Percentiles rank a stretch among this genome's conserved stretches.
These are phyloP conservation scores for Brassica nigra DNA, from an alignment of 345 rosid genomes.

Conservation along the genomic window DNA sequence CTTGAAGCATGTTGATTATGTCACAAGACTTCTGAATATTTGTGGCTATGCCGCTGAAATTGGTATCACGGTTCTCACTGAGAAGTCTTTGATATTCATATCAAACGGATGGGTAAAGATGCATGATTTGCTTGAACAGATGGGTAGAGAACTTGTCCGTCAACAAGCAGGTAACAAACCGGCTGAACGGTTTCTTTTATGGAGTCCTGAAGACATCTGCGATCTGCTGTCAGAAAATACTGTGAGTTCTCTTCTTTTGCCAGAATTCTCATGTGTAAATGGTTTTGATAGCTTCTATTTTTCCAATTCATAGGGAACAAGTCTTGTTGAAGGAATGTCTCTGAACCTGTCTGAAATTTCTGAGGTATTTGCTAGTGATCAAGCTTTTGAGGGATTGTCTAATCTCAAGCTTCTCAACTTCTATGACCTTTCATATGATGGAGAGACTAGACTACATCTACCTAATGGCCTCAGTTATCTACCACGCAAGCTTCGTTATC, in stretches of 20 bases:
- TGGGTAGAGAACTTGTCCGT: background rate
- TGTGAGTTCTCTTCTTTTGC: background rate
- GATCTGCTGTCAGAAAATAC: slow-evolving; percentile 31
- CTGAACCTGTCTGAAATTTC: slow-evolving; percentile 21
- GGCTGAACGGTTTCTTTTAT: slow-evolving; percentile 32
- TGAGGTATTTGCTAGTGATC: slow-evolving; percentile 1
- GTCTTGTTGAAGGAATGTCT: slow-evolving; percentile 34
- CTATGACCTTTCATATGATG: slow-evolving; percentile 29
- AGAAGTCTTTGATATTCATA: slow-evolving; percentile 38
- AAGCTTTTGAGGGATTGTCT: slow-evolving; percentile 32
- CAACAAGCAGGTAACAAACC: background rate
- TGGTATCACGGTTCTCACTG: slow-evolving; percentile 39
- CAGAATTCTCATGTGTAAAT: slow-evolving; percentile 8
- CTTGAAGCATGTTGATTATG: slow-evolving; percentile 26
- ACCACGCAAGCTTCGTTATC: slow-evolving; percentile 34
- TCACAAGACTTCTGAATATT: slow-evolving; percentile 31
- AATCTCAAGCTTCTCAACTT: slow-evolving; percentile 39
- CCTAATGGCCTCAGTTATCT: slow-evolving; percentile 31
- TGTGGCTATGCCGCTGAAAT: slow-evolving; percentile 34
- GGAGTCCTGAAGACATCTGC: slow-evolving; percentile 30
- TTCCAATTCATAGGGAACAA: slow-evolving; percentile 34
- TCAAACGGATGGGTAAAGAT: background rate
- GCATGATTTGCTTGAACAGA: background rate
- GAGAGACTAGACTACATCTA: slow-evolving; percentile 31
- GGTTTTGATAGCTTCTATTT: slow-evolving; percentile 7